Base-by-base conservation (phyloP, 1,139 yeast species). In the Pneumocystis canis region DNA sequence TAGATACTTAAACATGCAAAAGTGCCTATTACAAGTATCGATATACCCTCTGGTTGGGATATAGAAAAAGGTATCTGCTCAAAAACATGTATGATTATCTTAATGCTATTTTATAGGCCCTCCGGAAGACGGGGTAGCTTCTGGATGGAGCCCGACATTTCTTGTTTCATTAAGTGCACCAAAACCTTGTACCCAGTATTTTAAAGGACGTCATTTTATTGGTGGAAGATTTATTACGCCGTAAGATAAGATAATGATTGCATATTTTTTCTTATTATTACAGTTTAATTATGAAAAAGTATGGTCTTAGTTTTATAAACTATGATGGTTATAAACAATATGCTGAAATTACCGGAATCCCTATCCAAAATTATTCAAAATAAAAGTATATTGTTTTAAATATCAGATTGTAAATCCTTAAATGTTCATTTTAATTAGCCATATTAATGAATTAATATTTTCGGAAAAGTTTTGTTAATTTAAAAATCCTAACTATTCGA, bases 41-140 rank as follows among this genome's bases (percentile, higher is more conserved):
- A 92, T 71, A 83, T 90, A 57, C 98, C 98, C 0, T 86, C 95
- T 0, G 96, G 97, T 0, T 92, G 98, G 98, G 94, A 89, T 25
- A 11, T 59, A 25, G 53, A 47, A 20, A 59, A 59, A 40, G 60
- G 47, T 37, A 57, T 3, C 9, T 20, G n/a, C 7, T 20, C 11
- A 18, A 16, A 6, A 33, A 5, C n/a, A 6, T 33, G 5, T 7
- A n/a, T 28, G 30, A 9, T n/a, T 18, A 7, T n/a, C 5, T 14
- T 5, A 31, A 30, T 40, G 47, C 71, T 97, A 92, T 5, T 95
- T 92, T 70, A 71, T 79, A 3, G 98, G 98, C 0, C 96, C 95
- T 0, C 75, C 73, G 2, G 71, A 73, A 0, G 80, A 78, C 35
- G 79, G 80, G 3, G 70, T 78, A 35, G 74, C 72, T 5, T 73